These are phyloP conservation scores for Trametes coccinea DNA, from an alignment of 768 basidiomycete species.

Conservation along the genomic window DNA sequence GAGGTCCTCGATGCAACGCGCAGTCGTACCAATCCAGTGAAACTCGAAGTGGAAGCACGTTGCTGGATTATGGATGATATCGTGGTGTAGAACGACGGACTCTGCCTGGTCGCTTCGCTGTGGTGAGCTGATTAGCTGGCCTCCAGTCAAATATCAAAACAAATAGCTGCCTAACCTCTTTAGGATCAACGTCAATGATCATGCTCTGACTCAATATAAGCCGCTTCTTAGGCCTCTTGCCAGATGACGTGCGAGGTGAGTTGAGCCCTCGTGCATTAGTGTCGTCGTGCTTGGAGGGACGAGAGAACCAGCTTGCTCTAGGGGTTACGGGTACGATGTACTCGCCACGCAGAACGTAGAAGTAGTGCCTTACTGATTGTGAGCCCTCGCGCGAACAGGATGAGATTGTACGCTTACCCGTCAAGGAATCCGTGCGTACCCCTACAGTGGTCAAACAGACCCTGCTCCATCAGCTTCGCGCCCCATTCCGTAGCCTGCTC, in stretches of 20 bases:
- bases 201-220: constrained; percentile 85
- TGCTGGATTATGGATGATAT: constrained; percentile 92
- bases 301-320: constrained; percentile 66
- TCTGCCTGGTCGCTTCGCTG: constrained; percentile 87
- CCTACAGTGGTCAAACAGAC: constrained; percentile 82
- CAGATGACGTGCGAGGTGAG: constrained; percentile 15
- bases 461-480: constrained; percentile 71
- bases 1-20: constrained; percentile 86
- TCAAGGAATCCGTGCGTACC: constrained; percentile 83
- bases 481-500: constrained; percentile 83
- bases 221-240: constrained; percentile 49
- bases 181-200: constrained; percentile 83
- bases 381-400: background rate
- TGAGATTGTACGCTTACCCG: constrained; percentile 51
- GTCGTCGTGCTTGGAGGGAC: constrained; percentile 46
- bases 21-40: constrained; percentile 95
- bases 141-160: background rate
- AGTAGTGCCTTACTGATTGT: constrained; percentile 68
- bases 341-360: constrained; percentile 80
- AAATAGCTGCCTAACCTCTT: constrained; percentile 49
- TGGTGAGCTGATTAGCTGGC: background rate
- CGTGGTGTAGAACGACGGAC: constrained; percentile 85
- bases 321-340: constrained; percentile 72
- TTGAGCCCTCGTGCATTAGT: constrained; percentile 29
- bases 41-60: constrained; percentile 97